Evolutionary conservation across 2,329 filamentous ascomycete species (phyloP).

Genomic region (Gyromitra esculenta): DNA sequence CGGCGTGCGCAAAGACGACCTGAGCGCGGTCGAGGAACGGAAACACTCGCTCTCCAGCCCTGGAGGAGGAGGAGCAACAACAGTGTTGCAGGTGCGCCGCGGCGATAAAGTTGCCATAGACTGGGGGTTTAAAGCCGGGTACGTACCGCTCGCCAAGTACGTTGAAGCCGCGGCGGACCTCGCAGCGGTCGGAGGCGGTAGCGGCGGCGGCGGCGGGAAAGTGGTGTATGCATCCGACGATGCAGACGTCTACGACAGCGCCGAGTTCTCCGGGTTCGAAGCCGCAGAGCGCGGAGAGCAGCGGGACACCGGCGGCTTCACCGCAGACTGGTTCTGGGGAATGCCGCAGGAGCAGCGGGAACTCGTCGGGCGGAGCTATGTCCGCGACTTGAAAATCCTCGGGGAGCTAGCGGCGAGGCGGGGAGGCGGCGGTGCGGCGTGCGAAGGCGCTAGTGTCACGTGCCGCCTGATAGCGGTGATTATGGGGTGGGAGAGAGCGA

Average conservation of each 20-base stretch:
- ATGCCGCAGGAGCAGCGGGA: conserved; percentile 9
- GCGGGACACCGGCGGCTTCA: not conserved
- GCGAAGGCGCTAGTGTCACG: conserved; percentile 44
- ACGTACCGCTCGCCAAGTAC: conserved; percentile 78
- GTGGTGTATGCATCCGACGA: conserved; percentile 81
- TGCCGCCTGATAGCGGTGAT: conserved; percentile 83
- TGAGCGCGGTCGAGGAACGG: conserved; percentile 69
- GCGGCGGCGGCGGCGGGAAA: conserved; percentile 60
- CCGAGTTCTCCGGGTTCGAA: conserved; percentile 69
- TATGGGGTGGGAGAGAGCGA: conserved; percentile 81
- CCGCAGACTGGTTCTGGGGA: conserved; percentile 14
- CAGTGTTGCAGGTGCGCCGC: conserved; percentile 81
- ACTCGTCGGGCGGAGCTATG: conserved; percentile 54
- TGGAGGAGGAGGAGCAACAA: conserved; percentile 59
- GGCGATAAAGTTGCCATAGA: conserved; percentile 77
- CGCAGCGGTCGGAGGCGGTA: conserved; percentile 59
- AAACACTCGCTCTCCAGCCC: conserved; percentile 63
- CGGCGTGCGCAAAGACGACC: conserved; percentile 71
- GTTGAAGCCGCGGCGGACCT: conserved; percentile 69
- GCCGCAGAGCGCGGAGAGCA: conserved; percentile 68
- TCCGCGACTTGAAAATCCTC: conserved; percentile 61
- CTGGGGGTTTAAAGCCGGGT: conserved; percentile 79
- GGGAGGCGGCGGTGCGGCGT: conserved; percentile 9
- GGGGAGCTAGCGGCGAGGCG: conserved; percentile 41
- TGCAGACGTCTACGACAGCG: conserved; percentile 74